Conservation (phyloP, 139 green algal species). For the Tetratostichococcus sp. region DNA sequence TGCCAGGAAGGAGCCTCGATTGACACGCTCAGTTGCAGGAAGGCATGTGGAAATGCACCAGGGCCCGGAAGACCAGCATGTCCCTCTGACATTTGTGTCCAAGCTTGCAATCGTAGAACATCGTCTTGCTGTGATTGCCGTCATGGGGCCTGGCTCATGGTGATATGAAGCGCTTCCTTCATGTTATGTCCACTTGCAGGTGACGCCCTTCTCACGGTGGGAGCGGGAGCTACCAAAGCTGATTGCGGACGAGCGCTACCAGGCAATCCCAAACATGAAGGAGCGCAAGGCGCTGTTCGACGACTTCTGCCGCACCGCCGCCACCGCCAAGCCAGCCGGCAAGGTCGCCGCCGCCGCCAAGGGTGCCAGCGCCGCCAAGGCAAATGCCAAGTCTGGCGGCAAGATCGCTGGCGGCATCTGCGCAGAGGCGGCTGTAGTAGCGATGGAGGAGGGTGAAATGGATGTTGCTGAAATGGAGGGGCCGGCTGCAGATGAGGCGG, state of each 20-base stretch:
- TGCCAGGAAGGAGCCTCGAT: too few relatives aligned
- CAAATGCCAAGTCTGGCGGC: neutral
- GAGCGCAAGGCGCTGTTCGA: constrained; percentile 69
- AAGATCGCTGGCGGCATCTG: too few relatives aligned
- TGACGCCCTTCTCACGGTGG: constrained; percentile 60
- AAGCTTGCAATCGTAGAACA: too few relatives aligned
- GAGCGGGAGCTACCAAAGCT: constrained; percentile 70
- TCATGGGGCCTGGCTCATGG: too few relatives aligned
- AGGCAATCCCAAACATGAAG: constrained; percentile 41
- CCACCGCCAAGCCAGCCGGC: constrained; percentile 16
- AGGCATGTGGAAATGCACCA: too few relatives aligned
- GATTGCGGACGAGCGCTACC: constrained; percentile 53
- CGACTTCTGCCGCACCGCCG: constrained; percentile 62
- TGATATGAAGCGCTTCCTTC: too few relatives aligned
- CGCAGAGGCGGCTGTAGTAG: neutral
- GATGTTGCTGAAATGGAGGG: neutral
- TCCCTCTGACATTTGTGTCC: too few relatives aligned
- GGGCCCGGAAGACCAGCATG: too few relatives aligned
- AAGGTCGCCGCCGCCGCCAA: constrained; percentile 1
- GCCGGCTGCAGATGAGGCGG: constrained; percentile 3
- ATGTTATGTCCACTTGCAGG: constrained; percentile 8
- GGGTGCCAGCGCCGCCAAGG: neutral
- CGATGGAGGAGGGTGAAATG: too few relatives aligned
- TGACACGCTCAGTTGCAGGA: too few relatives aligned
- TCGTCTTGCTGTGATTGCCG: too few relatives aligned